phyloP scores from a whole-genome alignment of 805 yeast genomes.

The Geotrichum ghanense region DNA sequence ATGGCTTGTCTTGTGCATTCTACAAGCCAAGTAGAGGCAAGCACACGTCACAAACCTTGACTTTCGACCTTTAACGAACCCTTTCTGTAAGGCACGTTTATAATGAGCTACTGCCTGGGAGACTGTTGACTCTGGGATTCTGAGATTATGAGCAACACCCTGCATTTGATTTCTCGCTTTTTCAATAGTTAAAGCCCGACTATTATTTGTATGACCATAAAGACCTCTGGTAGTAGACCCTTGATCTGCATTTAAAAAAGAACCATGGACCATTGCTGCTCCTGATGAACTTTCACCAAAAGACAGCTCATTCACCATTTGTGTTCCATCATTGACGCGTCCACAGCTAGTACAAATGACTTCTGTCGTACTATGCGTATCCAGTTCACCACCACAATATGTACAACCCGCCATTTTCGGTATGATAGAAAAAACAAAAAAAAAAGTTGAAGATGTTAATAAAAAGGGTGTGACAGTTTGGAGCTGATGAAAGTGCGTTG shows the following conservation, averaged over 20 bases:
- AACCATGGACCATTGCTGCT: constrained; percentile 92
- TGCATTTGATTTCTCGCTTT: constrained; percentile 73
- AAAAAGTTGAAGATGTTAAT: too few species aligned
- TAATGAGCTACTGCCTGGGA: constrained; percentile 88
- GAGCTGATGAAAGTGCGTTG: too few species aligned
- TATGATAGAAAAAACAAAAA: too few species aligned
- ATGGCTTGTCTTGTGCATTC: constrained; percentile 82
- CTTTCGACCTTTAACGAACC: constrained; percentile 94
- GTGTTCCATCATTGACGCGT: constrained; percentile 78
- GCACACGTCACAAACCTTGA: constrained; percentile 94
- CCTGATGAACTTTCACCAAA: constrained; percentile 89
- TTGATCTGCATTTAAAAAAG: constrained; percentile 84
- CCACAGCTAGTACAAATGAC: constrained; percentile 78
- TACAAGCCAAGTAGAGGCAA: constrained; percentile 88
- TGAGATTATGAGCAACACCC: constrained; percentile 67
- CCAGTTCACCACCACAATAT: not conserved
- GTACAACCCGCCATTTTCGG: constrained; percentile 1
- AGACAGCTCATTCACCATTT: constrained; percentile 90
- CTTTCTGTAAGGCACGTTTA: constrained; percentile 69
- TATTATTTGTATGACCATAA: constrained; percentile 38
- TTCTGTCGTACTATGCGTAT: constrained; percentile 31
- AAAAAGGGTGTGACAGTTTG: too few species aligned
- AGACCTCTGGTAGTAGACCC: constrained; percentile 61
- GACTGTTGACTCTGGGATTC: constrained; percentile 72
- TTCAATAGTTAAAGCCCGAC: constrained; percentile 78